Conservation (phyloP, 306 rosid species). For the Albizia julibrissin region DNA sequence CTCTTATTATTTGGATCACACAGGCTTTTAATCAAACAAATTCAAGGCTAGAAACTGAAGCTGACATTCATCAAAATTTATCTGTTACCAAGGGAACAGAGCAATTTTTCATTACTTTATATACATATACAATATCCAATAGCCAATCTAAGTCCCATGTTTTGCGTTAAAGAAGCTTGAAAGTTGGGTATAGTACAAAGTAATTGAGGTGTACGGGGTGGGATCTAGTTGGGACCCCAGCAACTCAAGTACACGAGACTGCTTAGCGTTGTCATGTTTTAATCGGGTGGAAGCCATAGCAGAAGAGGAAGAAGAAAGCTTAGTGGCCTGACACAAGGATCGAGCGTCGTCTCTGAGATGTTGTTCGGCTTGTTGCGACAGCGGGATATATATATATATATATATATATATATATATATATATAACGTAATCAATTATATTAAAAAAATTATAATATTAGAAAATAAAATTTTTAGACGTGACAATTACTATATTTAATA, state of each 20-base stretch:
- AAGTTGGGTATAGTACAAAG: background rate
- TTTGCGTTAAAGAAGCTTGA: background rate
- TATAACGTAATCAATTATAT: too few relatives aligned
- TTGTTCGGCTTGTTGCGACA: too few relatives aligned
- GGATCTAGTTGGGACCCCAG: constrained; percentile 42
- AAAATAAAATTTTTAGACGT: too few relatives aligned
- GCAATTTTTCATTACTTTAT: background rate
- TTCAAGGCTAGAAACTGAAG: background rate
- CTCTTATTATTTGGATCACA: background rate
- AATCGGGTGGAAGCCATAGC: constrained; percentile 34
- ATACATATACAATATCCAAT: constrained; percentile 11
- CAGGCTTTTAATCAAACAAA: background rate
- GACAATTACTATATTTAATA: too few relatives aligned
- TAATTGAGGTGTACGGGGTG: background rate
- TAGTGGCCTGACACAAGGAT: constrained; percentile 44
- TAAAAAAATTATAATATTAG: too few relatives aligned
- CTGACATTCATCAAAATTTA: constrained; percentile 26
- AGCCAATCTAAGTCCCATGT: background rate
- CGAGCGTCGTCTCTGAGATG: constrained; percentile 37
- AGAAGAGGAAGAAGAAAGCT: constrained; percentile 42
- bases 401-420: too few relatives aligned
- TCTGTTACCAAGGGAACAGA: background rate
- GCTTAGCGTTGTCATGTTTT: constrained; percentile 42
- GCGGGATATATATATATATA: too few relatives aligned
- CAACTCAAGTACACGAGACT: constrained; percentile 58